Base-by-base conservation (phyloP, 768 basidiomycete species). In the Pluteus cervinus region DNA sequence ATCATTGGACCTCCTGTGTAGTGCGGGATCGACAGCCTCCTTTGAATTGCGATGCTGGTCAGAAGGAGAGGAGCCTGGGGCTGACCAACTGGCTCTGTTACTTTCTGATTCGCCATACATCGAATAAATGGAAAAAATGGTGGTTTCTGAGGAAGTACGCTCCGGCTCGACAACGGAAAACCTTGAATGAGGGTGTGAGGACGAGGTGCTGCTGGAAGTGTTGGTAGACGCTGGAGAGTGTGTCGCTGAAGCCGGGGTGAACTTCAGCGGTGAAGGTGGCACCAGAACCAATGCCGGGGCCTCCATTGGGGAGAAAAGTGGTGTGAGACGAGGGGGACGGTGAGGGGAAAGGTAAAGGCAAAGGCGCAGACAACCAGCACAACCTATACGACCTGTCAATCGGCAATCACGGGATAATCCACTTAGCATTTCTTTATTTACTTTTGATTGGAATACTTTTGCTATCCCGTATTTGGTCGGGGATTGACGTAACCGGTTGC, bases 41-140 rank as follows among this genome's bases (percentile, higher is more conserved):
- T 65, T 64, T 29, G 61, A 51, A 23, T 49, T 58, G 32, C 53
- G 62, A 43, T 61, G 62, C 41, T 62, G 55, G 30, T 31, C 34
- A 12, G 42, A 40, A 32, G 39, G 31, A 20, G 47, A 30, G 14
- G 48, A 40, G 16, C 47, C 39, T 25, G 54, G 44, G 20, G 54
- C 37, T n/a, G 55, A 51, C 71, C 73, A 79, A 63, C 71, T 72
- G 36, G 64, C 56, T 36, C 62, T 60, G 6, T 48, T 44, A 28
- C 44, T 39, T 55, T 52, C 43, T 43, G 40, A 79, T 54, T 81
- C 79, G 37, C 76, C 76, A 56, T 90, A 90, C 86, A 88, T 88
- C 33, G 83, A 86, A 56, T 87, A 90, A 40, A 90, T 89, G 37
- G 83, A 79, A 54, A 82, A 77, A 53, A 89, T 84, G 9, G 85